Evolutionary conservation across 495 filamentous ascomycete genomes (phyloP).

Genomic region (Tuber indicum): DNA sequence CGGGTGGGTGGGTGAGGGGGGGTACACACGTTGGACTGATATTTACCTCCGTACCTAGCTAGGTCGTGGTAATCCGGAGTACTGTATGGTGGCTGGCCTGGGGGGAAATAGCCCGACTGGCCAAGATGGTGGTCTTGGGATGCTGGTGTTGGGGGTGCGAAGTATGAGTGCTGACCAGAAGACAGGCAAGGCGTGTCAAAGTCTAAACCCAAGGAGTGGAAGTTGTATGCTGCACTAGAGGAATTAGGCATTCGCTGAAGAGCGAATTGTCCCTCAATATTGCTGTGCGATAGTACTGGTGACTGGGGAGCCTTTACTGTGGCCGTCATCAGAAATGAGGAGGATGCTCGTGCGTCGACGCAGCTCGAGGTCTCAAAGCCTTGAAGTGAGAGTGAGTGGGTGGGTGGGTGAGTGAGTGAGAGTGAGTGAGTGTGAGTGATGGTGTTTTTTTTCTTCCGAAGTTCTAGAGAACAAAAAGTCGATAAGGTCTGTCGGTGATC

Average conservation of each 20-base stretch:
- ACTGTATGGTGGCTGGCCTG: conserved; percentile 3
- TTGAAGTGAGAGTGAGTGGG: not conserved
- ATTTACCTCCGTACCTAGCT: conserved; percentile 22
- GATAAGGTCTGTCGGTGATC: not conserved
- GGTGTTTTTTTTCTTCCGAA: not conserved
- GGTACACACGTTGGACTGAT: conserved; percentile 32
- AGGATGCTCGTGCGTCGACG: not conserved
- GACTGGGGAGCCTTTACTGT: conserved; percentile 22
- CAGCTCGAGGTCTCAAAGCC: not conserved
- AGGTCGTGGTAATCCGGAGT: conserved; percentile 8
- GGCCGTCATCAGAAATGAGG: conserved; percentile 23
- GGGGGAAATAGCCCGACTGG: conserved; percentile 1
- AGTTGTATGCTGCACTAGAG: conserved; percentile 3
- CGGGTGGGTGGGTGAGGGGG: not conserved
- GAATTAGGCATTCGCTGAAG: conserved; percentile 1
- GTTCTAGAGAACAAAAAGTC: not conserved
- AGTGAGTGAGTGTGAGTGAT: not conserved
- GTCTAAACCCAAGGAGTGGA: conserved; percentile 5
- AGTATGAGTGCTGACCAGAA: conserved; percentile 9
- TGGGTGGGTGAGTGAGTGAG: not conserved
- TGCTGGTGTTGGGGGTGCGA: not conserved
- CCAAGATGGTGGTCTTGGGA: conserved; percentile 5
- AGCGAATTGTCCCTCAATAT: conserved; percentile 14
- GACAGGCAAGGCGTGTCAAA: conserved; percentile 8
- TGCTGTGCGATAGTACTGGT: conserved; percentile 19